Evolutionary conservation across 1,139 yeast species (phyloP), one percentile per base, ranked within the genome.

Genomic region (Arxiozyma bovina): DNA sequence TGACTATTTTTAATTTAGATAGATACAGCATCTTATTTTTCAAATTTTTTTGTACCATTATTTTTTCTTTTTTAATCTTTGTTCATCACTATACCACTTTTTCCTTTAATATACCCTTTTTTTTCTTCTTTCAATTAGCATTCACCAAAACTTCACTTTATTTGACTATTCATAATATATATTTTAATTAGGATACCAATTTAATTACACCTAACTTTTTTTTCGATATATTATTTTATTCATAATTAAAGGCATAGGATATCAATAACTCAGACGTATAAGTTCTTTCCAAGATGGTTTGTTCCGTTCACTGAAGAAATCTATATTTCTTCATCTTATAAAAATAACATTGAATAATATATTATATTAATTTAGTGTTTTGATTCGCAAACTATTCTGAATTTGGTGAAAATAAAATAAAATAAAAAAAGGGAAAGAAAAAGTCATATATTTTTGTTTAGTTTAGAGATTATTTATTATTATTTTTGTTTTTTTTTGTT

Each of bases 261-360:
- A 44, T 12, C 18, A 22, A 45, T 45, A 45, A 27, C n/a, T 15
- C 27, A 27, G 20, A n/a, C 21, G 15, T 9, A 30, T 30, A 9
- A 30, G 20, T 21, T 25, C 27, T 46, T n/a, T 46, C 49, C 42
- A 34, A 49, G 25, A 49, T 49, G 51, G 47, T 43, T 42, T 42
- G 42, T 46, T 49, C 12, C 42, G 42, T 49, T 42, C 45, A 42
- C 42, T 49, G 45, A 49, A 38, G 20, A 49, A 22, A 17, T 4
- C 11, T 34, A 5, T n/a, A 17, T 27, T 30, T 45, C 34, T 30
- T 30, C 38, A 9, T 30, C 11, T 27, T 20, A 8, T 3, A 30
- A 9, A 18, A n/a, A 45, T 18, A 45, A 21, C 18, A 9, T 27
- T 45, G 18, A 27, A 21, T 27, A 45, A n/a, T 45, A 27, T 45